Base-by-base conservation (phyloP, 2,329 filamentous ascomycete species). In the Penicillium sp. region DNA sequence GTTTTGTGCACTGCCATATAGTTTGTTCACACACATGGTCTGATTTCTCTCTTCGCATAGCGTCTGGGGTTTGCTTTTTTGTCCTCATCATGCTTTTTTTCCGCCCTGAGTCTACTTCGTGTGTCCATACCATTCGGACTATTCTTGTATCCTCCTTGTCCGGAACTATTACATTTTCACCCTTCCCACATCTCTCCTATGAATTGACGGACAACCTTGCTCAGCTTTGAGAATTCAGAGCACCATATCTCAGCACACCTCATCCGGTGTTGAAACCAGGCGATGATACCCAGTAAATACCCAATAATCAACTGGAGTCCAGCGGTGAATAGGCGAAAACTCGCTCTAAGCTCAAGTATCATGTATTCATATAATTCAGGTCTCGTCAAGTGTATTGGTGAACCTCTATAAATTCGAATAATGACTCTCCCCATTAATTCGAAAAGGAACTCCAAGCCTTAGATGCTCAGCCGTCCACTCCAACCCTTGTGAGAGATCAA, bases 31-130 rank as follows among this genome's bases (percentile, higher is more conserved):
- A 29, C 60, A 62, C 55, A 60, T 60, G 61, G 57, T 62, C 67
- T 69, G 59, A 63, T 69, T 69, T 68, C 49, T 62, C 60, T 62
- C 59, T 66, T 69, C 63, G 70, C 70, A 73, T 73, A 73, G 70
- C 70, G 70, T 63, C 62, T 66, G 70, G 69, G 70, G 69, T 71
- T 69, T 60, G 46, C 45, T 56, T 54, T 63, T 62, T 40, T 22
- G 37, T 40, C 37, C 18, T 40, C 18, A 33, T 33, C 29, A 6
- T 43, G 51, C 27, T 51, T 49, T 55, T 35, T 29, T 54, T 47
- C 45, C 47, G 43, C 27, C 54, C 37, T 31, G 37, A 40, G 37
- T 22, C 18, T 22, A 45, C 26, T 37, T 55, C 18, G 15, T 23
- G 31, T 54, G 40, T 54, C 48, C 50, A 42, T 44, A 48, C 50